These are phyloP conservation scores for Sutorius australiensis DNA, from an alignment of 768 basidiomycete genomes.

Conservation along the genomic window DNA sequence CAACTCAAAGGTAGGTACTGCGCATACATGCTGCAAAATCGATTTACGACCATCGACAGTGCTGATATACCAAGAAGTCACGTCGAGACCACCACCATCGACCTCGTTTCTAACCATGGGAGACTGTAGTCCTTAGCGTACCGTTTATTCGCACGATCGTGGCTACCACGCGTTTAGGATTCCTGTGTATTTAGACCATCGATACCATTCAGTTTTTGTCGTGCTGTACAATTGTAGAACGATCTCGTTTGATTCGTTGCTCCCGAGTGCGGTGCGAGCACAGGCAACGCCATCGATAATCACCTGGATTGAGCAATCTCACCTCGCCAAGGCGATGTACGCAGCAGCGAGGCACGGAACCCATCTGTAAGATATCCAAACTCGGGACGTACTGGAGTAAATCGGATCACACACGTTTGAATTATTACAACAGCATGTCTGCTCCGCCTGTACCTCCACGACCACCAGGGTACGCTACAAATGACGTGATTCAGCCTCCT, in stretches of 20 bases:
- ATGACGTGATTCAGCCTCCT: slow-evolving; percentile 33
- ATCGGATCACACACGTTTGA: not conserved
- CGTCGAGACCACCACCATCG: slow-evolving; percentile 15
- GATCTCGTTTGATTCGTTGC: too few relatives aligned
- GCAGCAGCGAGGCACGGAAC: not conserved
- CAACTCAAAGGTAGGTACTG: slow-evolving; percentile 55
- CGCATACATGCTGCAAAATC: not conserved
- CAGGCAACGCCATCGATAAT: slow-evolving; percentile 1
- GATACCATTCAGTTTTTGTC: too few relatives aligned
- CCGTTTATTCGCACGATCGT: slow-evolving; percentile 1
- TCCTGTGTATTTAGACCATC: not conserved
- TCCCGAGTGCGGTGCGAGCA: too few relatives aligned
- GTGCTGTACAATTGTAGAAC: too few relatives aligned
- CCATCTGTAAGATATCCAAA: not conserved
- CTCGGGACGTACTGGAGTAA: not conserved
- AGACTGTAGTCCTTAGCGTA: slow-evolving; percentile 11
- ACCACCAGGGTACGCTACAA: slow-evolving; percentile 9
- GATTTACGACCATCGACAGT: slow-evolving; percentile 13
- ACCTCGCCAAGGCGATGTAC: not conserved
- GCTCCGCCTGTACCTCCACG: slow-evolving; percentile 32
- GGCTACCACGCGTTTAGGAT: not conserved
- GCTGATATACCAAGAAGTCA: slow-evolving; percentile 52
- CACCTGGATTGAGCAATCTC: too few relatives aligned
- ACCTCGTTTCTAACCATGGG: slow-evolving; percentile 15
- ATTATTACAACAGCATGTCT: slow-evolving; percentile 8